These are phyloP conservation scores for Penicillium sclerotigenum DNA, from an alignment of 2,329 filamentous ascomycete species.

Conservation along the genomic window DNA sequence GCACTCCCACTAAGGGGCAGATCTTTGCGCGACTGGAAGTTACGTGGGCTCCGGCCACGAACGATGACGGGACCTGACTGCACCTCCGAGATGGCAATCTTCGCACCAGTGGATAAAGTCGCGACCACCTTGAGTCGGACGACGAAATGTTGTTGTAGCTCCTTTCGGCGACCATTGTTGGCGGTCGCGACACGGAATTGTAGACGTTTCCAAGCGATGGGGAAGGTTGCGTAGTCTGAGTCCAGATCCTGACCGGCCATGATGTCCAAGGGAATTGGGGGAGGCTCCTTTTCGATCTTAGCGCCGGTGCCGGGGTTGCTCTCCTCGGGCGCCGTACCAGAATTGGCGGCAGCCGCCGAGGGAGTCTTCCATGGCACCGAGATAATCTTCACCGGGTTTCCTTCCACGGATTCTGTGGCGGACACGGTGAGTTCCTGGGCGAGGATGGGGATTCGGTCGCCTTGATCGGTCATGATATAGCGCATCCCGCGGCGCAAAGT, in stretches of 20 bases:
- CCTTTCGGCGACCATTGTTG: slow-evolving; percentile 91
- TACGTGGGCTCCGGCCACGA: slow-evolving; percentile 84
- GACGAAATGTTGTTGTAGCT: slow-evolving; percentile 94
- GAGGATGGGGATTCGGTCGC: slow-evolving; percentile 77
- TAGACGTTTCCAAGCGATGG: slow-evolving; percentile 88
- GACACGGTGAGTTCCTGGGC: slow-evolving; percentile 84
- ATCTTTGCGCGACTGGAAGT: slow-evolving; percentile 92
- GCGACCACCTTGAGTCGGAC: slow-evolving; percentile 82
- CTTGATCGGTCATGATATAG: slow-evolving; percentile 77
- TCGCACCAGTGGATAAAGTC: slow-evolving; percentile 77
- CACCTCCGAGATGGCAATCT: slow-evolving; percentile 76
- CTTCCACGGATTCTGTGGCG: slow-evolving; percentile 91
- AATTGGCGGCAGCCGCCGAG: slow-evolving; percentile 56
- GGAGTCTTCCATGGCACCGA: slow-evolving; percentile 98
- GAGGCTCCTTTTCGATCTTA: slow-evolving; percentile 79
- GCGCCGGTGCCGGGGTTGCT: slow-evolving; percentile 45
- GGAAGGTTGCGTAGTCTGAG: slow-evolving; percentile 83
- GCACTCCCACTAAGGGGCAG: slow-evolving; percentile 79
- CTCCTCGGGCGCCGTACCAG: slow-evolving; percentile 48
- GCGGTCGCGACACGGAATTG: slow-evolving; percentile 95
- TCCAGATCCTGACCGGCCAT: slow-evolving; percentile 66
- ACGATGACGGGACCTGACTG: slow-evolving; percentile 91
- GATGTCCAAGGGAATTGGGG: slow-evolving; percentile 70
- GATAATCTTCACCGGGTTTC: slow-evolving; percentile 86
- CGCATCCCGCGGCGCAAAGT: slow-evolving; percentile 74